A percentile compares a stretch with the other conserved stretches of the same genome.
Evolutionary conservation across 2,329 filamentous ascomycete genomes (phyloP).

Genomic region (Parastagonospora avenae): DNA sequence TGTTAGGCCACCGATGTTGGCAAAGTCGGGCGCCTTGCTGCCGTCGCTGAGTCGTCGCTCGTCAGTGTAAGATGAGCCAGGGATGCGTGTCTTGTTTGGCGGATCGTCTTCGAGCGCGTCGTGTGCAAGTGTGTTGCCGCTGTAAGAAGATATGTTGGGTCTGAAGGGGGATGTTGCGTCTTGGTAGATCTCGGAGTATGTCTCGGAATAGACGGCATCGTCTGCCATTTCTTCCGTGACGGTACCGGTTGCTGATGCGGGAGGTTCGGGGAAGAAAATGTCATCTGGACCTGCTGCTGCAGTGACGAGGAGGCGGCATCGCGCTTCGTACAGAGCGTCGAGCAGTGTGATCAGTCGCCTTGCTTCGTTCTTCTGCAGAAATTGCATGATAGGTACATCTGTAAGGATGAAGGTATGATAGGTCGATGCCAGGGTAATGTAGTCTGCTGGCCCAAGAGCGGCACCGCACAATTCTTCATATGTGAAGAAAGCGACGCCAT

Average conservation of each 20-base stretch:
- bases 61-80: conserved; percentile 30
- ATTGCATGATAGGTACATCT: conserved; percentile 68
- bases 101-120: conserved; percentile 58
- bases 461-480: conserved; percentile 70
- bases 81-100: conserved; percentile 48
- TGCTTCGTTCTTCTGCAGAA: conserved; percentile 78
- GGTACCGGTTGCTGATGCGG: conserved; percentile 7
- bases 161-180: conserved; percentile 77
- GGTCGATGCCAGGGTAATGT: conserved; percentile 78
- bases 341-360: conserved; percentile 79
- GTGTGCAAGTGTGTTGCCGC: conserved; percentile 42
- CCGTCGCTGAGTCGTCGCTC: conserved; percentile 26
- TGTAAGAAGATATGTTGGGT: conserved; percentile 75
- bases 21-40: conserved; percentile 62
- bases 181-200: conserved; percentile 76
- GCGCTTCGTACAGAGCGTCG: conserved; percentile 78
- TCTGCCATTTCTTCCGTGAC: conserved; percentile 19
- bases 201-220: conserved; percentile 68
- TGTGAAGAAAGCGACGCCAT: conserved; percentile 67
- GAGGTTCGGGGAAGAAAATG: conserved; percentile 70
- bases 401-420: conserved; percentile 80
- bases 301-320: conserved; percentile 73
- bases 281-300: conserved; percentile 72
- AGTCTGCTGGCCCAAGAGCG: conserved; percentile 77
- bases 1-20: conserved; percentile 69